Percentiles rank a stretch among this genome's conserved stretches.
phyloP scores from a whole-genome alignment of 2,329 filamentous ascomycete genomes.

The Fusarium anguioides region DNA sequence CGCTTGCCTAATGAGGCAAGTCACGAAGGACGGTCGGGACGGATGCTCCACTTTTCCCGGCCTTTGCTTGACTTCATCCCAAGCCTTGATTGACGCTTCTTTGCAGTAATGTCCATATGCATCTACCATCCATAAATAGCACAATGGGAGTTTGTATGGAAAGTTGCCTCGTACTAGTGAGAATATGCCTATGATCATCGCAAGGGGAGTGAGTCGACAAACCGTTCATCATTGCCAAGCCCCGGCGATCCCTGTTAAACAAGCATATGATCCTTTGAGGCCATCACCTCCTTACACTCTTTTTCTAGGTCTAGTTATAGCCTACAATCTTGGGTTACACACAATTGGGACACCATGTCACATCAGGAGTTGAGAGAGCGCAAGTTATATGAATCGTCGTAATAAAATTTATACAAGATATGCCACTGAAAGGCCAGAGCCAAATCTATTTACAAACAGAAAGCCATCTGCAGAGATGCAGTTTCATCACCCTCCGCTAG shows the following conservation, averaged over 20 bases:
- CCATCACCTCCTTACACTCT: neutral
- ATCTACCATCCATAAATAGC: too few species aligned
- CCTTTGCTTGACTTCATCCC: neutral
- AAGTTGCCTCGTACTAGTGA: too few species aligned
- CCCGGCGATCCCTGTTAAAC: neutral
- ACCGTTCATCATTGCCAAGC: too few species aligned
- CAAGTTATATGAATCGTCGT: conserved; percentile 16
- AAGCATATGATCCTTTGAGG: neutral
- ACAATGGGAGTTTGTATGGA: too few species aligned
- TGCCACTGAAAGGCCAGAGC: conserved; percentile 35
- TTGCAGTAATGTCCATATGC: too few species aligned
- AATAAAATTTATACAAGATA: conserved; percentile 44
- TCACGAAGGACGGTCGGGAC: neutral
- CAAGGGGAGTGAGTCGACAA: too few species aligned
- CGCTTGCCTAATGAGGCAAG: neutral
- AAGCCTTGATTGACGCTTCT: neutral
- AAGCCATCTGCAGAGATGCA: conserved; percentile 36
- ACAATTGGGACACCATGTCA: neutral
- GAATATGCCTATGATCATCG: too few species aligned
- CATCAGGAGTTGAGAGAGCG: neutral
- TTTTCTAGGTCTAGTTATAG: neutral
- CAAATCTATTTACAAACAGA: conserved; percentile 46
- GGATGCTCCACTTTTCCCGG: conserved; percentile 1
- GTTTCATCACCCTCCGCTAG: conserved; percentile 32
- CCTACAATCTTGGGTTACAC: neutral